Evolutionary conservation across 2,329 filamentous ascomycete genomes (phyloP).

Genomic region (Alternaria incomplexa): DNA sequence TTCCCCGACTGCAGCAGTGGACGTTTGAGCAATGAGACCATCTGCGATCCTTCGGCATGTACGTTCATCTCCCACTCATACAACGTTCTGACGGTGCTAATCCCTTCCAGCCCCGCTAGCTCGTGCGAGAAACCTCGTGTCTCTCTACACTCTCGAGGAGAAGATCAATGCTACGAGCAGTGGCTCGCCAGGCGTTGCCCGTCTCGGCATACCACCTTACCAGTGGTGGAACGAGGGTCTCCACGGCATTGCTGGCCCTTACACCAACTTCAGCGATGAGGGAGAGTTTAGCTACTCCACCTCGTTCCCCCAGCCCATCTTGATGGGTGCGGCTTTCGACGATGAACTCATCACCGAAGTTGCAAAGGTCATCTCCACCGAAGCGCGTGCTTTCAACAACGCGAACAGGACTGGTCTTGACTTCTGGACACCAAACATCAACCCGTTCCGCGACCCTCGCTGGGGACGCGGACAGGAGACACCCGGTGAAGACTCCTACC

Average conservation of each 20-base stretch:
- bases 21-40: slow-evolving; percentile 56
- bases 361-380: slow-evolving; percentile 63
- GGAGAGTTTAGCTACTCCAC: slow-evolving; percentile 68
- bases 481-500: slow-evolving; percentile 63
- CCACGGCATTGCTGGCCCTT: slow-evolving; percentile 57
- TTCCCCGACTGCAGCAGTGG: slow-evolving; percentile 62
- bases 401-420: slow-evolving; percentile 60
- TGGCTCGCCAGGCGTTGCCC: slow-evolving; percentile 49
- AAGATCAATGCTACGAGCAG: slow-evolving; percentile 62
- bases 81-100: neutral
- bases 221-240: slow-evolving; percentile 49
- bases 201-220: slow-evolving; percentile 66
- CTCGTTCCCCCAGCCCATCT: slow-evolving; percentile 70
- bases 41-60: slow-evolving; percentile 57
- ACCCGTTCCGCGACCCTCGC: slow-evolving; percentile 67
- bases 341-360: slow-evolving; percentile 66
- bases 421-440: slow-evolving; percentile 72
- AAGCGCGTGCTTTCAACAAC: slow-evolving; percentile 71
- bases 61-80: neutral
- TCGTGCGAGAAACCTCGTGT: slow-evolving; percentile 31
- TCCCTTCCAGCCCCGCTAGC: slow-evolving; percentile 27
- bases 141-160: slow-evolving; percentile 37
- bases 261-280: slow-evolving; percentile 60
- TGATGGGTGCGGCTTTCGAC: slow-evolving; percentile 68
- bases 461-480: slow-evolving; percentile 63